Conservation (phyloP, 345 rosid genomes). For the Murraya koenigii region DNA sequence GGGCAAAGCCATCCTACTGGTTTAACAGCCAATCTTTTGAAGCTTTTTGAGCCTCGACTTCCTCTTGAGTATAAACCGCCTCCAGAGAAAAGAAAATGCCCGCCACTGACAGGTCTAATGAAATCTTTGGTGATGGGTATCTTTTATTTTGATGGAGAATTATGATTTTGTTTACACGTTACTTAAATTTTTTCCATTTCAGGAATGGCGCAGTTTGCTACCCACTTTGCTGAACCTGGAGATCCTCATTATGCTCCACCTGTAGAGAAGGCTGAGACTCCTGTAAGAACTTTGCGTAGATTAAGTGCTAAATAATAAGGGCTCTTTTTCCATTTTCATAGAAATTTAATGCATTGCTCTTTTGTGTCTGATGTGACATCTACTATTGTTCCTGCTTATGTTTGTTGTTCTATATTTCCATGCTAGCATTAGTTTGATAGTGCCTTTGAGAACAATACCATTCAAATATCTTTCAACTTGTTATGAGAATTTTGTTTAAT, state of each 20-base stretch:
- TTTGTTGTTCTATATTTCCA: neutral
- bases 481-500: neutral
- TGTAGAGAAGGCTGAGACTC: slow-evolving; percentile 69
- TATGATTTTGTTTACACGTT: neutral
- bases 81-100: slow-evolving; percentile 90
- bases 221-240: slow-evolving; percentile 81
- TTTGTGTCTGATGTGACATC: neutral
- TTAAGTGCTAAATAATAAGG: neutral
- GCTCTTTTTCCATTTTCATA: neutral
- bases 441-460: neutral
- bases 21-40: slow-evolving; percentile 76
- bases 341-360: neutral
- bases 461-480: neutral
- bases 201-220: slow-evolving; percentile 92
- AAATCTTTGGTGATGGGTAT: neutral
- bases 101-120: slow-evolving; percentile 56
- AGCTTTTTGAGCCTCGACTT: slow-evolving; percentile 89
- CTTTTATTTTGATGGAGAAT: neutral
- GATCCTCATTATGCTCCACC: slow-evolving; percentile 93
- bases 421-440: neutral
- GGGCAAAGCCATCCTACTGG: slow-evolving; percentile 98
- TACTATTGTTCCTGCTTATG: neutral
- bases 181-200: slow-evolving; percentile 3
- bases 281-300: slow-evolving; percentile 44
- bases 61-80: slow-evolving; percentile 87